These are phyloP conservation scores for Coelastrella sp. DNA, from an alignment of 139 green algal species.

Conservation along the genomic window DNA sequence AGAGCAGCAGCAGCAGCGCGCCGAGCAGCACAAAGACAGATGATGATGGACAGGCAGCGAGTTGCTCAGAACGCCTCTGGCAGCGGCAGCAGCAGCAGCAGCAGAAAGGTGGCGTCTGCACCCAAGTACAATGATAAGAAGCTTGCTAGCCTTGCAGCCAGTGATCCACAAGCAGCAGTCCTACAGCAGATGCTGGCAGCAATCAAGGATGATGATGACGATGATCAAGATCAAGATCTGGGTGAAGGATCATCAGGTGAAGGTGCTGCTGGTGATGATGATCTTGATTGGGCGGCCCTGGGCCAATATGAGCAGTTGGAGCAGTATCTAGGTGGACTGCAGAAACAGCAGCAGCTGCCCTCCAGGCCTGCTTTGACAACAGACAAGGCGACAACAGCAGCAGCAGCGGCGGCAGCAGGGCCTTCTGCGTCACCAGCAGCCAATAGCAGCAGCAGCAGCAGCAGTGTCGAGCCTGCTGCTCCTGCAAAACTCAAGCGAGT, in stretches of 20 bases:
- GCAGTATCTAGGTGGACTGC: constrained; percentile 13
- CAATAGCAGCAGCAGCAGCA: constrained; percentile 20
- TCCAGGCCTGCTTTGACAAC: no score
- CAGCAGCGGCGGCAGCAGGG: neutral
- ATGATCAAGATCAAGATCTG: neutral
- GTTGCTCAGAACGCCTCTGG: neutral
- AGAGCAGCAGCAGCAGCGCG: neutral
- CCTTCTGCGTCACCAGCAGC: neutral
- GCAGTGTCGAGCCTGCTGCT: neutral
- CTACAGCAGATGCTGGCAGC: constrained; percentile 13
- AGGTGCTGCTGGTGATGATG: constrained; percentile 22
- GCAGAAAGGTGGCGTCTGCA: neutral
- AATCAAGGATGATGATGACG: neutral
- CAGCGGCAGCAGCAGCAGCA: neutral
- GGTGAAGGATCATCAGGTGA: neutral
- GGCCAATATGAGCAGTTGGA: constrained; percentile 44
- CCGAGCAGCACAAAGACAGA: neutral
- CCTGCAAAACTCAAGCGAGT: neutral
- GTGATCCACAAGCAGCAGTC: neutral
- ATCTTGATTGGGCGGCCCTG: constrained; percentile 41
- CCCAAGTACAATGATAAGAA: neutral
- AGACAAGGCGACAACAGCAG: no score
- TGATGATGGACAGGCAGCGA: neutral
- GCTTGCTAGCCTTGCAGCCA: neutral
- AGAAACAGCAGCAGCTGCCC: no score